These are phyloP conservation scores for Rosellinia necatrix DNA, from an alignment of 2,329 filamentous ascomycete species.

Conservation along the genomic window DNA sequence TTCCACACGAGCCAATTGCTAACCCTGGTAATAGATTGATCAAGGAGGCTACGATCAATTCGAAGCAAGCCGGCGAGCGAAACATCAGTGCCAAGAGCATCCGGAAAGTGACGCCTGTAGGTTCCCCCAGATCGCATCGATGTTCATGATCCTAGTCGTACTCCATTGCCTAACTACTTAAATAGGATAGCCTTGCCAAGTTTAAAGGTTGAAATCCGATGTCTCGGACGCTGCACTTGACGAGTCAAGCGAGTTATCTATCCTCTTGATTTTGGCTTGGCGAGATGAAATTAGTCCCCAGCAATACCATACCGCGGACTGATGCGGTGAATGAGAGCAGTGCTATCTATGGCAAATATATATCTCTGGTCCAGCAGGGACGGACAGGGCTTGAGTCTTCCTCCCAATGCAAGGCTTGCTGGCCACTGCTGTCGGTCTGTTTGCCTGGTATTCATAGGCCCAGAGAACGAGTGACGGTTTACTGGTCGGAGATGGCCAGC, in stretches of 20 bases:
- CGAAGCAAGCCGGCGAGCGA: conserved; percentile 74
- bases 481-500: not conserved
- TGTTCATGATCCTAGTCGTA: not conserved
- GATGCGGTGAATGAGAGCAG: not conserved
- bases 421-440: not conserved
- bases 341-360: not conserved
- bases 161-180: not conserved
- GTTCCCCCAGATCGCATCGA: conserved; percentile 35
- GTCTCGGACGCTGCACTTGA: not conserved
- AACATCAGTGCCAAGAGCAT: conserved; percentile 76
- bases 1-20: not conserved
- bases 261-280: not conserved
- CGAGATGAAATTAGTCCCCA: not conserved
- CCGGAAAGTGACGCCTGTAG: conserved; percentile 75
- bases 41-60: conserved; percentile 77
- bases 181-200: conserved; percentile 66
- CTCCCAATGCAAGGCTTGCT: not conserved
- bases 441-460: not conserved
- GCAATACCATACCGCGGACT: not conserved
- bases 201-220: conserved; percentile 64
- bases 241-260: not conserved
- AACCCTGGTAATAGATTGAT: conserved; percentile 61
- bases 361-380: not conserved
- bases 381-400: not conserved
- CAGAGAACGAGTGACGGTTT: no score